A percentile compares a stretch with the other conserved stretches of the same genome.
phyloP scores from a whole-genome alignment of 768 basidiomycete species.

The Suillus ampliporus region DNA sequence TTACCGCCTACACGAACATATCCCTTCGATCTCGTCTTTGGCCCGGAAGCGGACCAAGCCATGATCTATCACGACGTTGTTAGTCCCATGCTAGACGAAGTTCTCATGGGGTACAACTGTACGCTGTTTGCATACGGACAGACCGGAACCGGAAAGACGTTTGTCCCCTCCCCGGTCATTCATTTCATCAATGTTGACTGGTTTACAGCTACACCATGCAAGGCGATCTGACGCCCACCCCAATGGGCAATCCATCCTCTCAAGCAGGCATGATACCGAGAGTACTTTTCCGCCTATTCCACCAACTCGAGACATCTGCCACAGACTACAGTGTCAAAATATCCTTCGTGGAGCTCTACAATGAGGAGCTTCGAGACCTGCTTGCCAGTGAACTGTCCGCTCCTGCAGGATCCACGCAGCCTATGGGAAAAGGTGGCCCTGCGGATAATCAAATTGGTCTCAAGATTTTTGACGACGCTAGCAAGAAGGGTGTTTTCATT shows the following conservation, averaged over 20 bases:
- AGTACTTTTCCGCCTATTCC: constrained; percentile 88
- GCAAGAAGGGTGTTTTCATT: constrained; percentile 88
- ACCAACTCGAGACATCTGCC: constrained; percentile 76
- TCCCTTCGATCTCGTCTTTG: constrained; percentile 94
- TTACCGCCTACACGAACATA: constrained; percentile 85
- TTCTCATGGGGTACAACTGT: constrained; percentile 96
- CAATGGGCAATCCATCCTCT: constrained; percentile 85
- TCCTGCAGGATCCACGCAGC: constrained; percentile 70
- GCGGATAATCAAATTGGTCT: constrained; percentile 65
- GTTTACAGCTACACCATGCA: constrained; percentile 91
- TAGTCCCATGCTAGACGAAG: constrained; percentile 89
- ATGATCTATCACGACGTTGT: constrained; percentile 95
- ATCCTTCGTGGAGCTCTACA: constrained; percentile 95
- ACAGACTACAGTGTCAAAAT: constrained; percentile 92
- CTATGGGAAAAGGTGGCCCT: constrained; percentile 68
- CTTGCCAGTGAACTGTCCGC: constrained; percentile 78
- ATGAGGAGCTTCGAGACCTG: constrained; percentile 96
- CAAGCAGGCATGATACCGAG: constrained; percentile 97
- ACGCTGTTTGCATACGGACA: constrained; percentile 98
- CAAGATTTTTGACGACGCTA: constrained; percentile 92
- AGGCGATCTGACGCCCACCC: constrained; percentile 84
- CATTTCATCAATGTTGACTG: constrained; percentile 18
- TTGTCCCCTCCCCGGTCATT: constrained; percentile 37
- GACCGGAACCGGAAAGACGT: constrained; percentile 99
- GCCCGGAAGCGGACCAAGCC: constrained; percentile 95